A percentile compares a stretch with the other conserved stretches of the same genome.
These are phyloP conservation scores for Acrocalymma vagum DNA, from an alignment of 2,329 filamentous ascomycete species.

Conservation along the genomic window DNA sequence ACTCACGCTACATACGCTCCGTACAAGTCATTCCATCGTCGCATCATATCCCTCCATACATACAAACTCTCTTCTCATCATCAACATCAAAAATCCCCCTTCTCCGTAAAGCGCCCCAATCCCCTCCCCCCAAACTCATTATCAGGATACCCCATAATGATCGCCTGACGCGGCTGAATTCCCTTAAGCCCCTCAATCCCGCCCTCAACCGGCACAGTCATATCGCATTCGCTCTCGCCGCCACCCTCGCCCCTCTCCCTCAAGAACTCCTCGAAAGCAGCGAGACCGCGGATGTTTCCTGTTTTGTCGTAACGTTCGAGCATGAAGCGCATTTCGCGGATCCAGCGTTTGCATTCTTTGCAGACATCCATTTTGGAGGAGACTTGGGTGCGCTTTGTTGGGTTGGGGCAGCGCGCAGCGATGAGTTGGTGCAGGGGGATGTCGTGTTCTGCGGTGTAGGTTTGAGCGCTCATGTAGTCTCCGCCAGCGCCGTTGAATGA, in stretches of 20 bases:
- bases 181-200: constrained; percentile 12
- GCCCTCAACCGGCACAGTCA: constrained; percentile 30
- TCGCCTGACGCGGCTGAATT: constrained; percentile 31
- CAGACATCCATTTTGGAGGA: constrained; percentile 38
- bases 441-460: constrained; percentile 1
- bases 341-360: constrained; percentile 34
- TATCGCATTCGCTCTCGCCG: constrained; percentile 22
- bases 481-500: too few relatives aligned
- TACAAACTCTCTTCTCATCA: too few relatives aligned
- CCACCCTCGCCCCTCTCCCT: constrained; percentile 29
- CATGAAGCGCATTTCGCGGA: constrained; percentile 41
- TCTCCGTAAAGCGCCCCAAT: constrained; percentile 5
- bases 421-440: constrained; percentile 37
- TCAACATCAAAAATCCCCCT: constrained; percentile 1
- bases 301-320: constrained; percentile 38
- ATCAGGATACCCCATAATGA: constrained; percentile 30
- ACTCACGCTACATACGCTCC: too few relatives aligned
- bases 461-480: constrained; percentile 22
- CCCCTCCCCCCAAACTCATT: constrained; percentile 22
- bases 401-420: constrained; percentile 24
- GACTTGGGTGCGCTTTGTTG: constrained; percentile 28
- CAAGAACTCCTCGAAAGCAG: constrained; percentile 39
- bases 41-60: too few relatives aligned
- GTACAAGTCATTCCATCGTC: too few relatives aligned
- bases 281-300: constrained; percentile 37